Evolutionary conservation across 306 rosid species (phyloP).

Genomic region (Pueraria montana): DNA sequence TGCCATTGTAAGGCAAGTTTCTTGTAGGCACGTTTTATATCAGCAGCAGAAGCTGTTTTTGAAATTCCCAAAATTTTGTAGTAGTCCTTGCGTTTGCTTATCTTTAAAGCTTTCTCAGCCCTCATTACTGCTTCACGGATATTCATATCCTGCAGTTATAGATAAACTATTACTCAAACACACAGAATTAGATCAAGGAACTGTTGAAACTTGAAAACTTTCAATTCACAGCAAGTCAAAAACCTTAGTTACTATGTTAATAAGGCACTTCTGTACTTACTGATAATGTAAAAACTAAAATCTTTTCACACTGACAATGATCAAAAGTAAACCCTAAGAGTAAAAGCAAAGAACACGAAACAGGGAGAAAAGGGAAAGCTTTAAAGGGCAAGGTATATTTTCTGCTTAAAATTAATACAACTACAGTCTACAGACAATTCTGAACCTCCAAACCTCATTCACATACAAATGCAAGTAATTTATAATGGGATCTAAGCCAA

Average conservation of each 20-base stretch:
- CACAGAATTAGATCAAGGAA: background rate
- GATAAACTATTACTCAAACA: conserved; percentile 39
- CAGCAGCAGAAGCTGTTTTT: conserved; percentile 78
- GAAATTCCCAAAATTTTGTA: conserved; percentile 95
- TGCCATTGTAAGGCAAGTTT: conserved; percentile 99
- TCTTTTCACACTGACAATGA: background rate
- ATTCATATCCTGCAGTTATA: conserved; percentile 79
- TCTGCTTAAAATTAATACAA: conserved; percentile 2
- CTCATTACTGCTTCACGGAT: conserved; percentile 85
- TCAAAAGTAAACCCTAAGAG: conserved; percentile 13
- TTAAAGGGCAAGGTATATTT: background rate
- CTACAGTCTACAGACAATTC: background rate
- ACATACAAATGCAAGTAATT: background rate
- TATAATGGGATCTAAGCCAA: background rate
- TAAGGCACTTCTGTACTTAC: background rate
- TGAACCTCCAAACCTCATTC: background rate
- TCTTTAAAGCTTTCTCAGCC: conserved; percentile 96
- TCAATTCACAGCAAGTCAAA: background rate
- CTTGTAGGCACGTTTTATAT: conserved; percentile 97
- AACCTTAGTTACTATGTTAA: background rate
- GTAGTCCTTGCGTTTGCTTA: conserved; percentile 98
- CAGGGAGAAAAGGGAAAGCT: background rate
- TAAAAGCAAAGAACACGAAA: conserved; percentile 18
- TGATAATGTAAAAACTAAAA: background rate
- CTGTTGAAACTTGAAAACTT: background rate